A percentile compares a stretch with the other conserved stretches of the same genome.
phyloP scores from a whole-genome alignment of 345 rosid species.

The Cardamine chenopodiifolia region DNA sequence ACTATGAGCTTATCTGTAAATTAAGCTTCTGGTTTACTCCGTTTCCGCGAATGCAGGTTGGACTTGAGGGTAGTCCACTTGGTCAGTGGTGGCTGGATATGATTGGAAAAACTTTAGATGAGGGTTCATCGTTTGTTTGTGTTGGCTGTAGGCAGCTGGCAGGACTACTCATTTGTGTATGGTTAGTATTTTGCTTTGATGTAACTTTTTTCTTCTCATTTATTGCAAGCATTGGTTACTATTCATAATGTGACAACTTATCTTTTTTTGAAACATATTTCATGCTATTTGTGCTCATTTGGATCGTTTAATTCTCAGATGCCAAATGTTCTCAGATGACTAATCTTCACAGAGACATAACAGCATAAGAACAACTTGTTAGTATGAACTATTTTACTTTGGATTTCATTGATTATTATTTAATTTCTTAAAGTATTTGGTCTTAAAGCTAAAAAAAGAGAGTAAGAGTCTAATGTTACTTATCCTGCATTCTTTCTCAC shows the following conservation, averaged over 20 bases:
- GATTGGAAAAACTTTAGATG: constrained; percentile 72
- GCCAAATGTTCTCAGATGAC: constrained; percentile 17
- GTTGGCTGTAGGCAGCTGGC: constrained; percentile 87
- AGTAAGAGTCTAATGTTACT: constrained; percentile 1
- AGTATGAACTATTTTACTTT: neutral
- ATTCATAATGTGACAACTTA: neutral
- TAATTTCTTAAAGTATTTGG: neutral
- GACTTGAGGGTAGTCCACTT: constrained; percentile 78
- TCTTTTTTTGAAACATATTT: neutral
- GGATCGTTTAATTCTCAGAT: constrained; percentile 4
- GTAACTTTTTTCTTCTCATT: constrained; percentile 10
- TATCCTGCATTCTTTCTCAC: constrained; percentile 11
- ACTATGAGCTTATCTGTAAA: constrained; percentile 4
- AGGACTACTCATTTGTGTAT: constrained; percentile 75
- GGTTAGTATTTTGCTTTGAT: constrained; percentile 47
- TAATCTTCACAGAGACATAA: neutral
- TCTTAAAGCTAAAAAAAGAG: neutral
- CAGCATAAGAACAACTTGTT: constrained; percentile 20
- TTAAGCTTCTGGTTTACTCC: constrained; percentile 3
- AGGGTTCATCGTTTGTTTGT: constrained; percentile 65
- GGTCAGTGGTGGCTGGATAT: constrained; percentile 85
- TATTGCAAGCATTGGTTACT: constrained; percentile 10
- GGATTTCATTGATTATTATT: neutral
- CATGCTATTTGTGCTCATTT: constrained; percentile 19
- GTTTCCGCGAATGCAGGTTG: constrained; percentile 52